phyloP scores from a whole-genome alignment of 768 basidiomycete species.

The Kockovaella imperatae region DNA sequence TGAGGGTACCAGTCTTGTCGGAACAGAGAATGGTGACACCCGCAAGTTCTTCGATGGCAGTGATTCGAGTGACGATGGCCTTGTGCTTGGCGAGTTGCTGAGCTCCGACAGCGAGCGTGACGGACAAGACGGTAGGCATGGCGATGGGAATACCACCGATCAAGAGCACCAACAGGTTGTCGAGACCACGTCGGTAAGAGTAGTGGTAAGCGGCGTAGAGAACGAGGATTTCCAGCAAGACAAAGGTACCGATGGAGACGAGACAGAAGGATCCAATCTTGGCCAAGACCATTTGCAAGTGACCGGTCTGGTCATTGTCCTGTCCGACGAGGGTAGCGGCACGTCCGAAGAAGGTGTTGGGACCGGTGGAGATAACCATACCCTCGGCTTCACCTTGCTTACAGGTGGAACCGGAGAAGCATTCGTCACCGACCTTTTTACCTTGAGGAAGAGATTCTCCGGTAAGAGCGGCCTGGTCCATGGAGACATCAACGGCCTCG shows the following conservation, averaged over 20 bases:
- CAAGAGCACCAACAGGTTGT: constrained; percentile 96
- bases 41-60: constrained; percentile 95
- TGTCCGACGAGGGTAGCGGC: constrained; percentile 95
- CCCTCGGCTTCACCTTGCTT: constrained; percentile 99
- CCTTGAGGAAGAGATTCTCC: constrained; percentile 89
- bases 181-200: constrained; percentile 83
- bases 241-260: constrained; percentile 91
- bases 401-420: constrained; percentile 97
- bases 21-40: constrained; percentile 98
- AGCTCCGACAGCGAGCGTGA: constrained; percentile 96
- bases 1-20: constrained; percentile 96
- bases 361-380: constrained; percentile 94
- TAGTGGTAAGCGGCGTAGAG: constrained; percentile 89
- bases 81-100: constrained; percentile 99
- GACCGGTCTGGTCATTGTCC: constrained; percentile 95
- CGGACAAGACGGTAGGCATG: constrained; percentile 97
- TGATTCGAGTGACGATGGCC: constrained; percentile 99
- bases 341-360: constrained; percentile 95
- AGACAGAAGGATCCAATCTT: constrained; percentile 97
- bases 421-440: constrained; percentile 92
- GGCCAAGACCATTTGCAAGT: constrained; percentile 96
- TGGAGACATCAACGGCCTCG: constrained; percentile 93
- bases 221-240: constrained; percentile 84
- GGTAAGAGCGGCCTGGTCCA: constrained; percentile 95
- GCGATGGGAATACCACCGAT: constrained; percentile 99